Conservation (phyloP, 2,329 filamentous ascomycete genomes). For the Leptographium galeiforme region DNA sequence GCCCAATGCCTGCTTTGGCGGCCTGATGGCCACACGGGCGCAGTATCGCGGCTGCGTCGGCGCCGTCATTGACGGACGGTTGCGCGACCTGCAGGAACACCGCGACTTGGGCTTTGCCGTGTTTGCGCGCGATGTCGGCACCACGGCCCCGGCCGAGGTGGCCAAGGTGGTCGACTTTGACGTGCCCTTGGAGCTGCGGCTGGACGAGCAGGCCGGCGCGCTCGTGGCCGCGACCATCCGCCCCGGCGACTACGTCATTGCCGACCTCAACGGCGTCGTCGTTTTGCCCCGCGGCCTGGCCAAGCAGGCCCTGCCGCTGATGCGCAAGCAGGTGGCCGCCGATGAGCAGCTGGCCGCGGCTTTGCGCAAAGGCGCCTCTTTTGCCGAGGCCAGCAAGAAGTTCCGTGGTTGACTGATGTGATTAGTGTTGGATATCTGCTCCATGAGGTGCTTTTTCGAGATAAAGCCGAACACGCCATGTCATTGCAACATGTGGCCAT, state of each 20-base stretch:
- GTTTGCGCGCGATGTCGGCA: conserved; percentile 30
- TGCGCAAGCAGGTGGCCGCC: conserved; percentile 26
- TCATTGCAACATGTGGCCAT: too few species aligned
- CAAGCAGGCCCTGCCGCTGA: conserved; percentile 25
- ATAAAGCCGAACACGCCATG: too few species aligned
- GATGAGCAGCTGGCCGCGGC: conserved; percentile 27
- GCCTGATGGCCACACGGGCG: conserved; percentile 37
- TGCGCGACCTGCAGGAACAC: conserved; percentile 40
- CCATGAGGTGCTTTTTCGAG: too few species aligned
- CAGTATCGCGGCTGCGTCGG: conserved; percentile 29
- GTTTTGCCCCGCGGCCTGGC: conserved; percentile 25
- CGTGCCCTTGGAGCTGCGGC: conserved; percentile 24
- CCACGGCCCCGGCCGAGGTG: conserved; percentile 26
- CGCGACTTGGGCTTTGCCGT: conserved; percentile 32
- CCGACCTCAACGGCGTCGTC: conserved; percentile 31
- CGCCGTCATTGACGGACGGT: conserved; percentile 36
- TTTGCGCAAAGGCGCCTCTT: conserved; percentile 27
- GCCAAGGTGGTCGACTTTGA: conserved; percentile 29
- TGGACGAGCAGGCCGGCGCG: conserved; percentile 23
- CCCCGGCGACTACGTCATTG: conserved; percentile 31
- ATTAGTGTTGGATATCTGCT: too few species aligned
- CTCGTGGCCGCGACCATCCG: conserved; percentile 20
- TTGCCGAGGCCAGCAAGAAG: conserved; percentile 28
- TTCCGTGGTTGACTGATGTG: conserved; percentile 14
- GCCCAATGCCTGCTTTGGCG: conserved; percentile 39